Conservation (phyloP, 495 filamentous ascomycete species). For the Wilcoxina mikolae region DNA sequence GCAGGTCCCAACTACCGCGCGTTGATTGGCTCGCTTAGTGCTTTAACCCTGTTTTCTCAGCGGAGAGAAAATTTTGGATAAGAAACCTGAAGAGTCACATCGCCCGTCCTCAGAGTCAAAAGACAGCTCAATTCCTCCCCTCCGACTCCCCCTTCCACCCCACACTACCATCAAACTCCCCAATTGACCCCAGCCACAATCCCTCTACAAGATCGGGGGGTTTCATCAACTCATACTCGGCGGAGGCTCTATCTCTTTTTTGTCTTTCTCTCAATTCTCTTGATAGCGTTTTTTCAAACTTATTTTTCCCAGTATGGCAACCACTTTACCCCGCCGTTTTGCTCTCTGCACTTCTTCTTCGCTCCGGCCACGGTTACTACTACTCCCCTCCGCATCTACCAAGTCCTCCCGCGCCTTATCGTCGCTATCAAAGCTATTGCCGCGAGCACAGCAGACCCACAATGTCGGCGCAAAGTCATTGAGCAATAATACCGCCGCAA, state of each 20-base stretch:
- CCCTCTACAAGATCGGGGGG: no score
- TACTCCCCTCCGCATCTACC: slow-evolving; percentile 12
- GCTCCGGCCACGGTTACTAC: slow-evolving; percentile 18
- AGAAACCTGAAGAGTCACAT: not conserved
- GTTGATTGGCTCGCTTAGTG: no score
- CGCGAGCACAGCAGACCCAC: not conserved
- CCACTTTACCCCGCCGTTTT: slow-evolving; percentile 23
- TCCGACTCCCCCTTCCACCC: not conserved
- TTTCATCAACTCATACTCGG: not conserved
- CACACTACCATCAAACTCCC: not conserved
- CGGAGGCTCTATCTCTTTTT: not conserved
- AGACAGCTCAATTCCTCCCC: not conserved
- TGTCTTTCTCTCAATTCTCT: not conserved
- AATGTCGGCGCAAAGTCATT: no score
- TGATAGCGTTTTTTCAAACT: not conserved
- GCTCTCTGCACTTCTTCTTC: slow-evolving; percentile 7
- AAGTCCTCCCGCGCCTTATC: slow-evolving; percentile 23
- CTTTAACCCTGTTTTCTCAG: no score
- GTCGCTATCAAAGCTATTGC: slow-evolving; percentile 22
- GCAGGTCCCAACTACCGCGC: no score
- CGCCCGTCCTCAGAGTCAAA: not conserved
- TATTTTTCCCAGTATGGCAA: slow-evolving; percentile 8
- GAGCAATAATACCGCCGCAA: slow-evolving; percentile 10
- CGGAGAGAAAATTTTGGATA: not conserved
- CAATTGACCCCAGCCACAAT: not conserved